Evolutionary conservation across 768 basidiomycete species (phyloP).

Genomic region (Naganishia kalamii): DNA sequence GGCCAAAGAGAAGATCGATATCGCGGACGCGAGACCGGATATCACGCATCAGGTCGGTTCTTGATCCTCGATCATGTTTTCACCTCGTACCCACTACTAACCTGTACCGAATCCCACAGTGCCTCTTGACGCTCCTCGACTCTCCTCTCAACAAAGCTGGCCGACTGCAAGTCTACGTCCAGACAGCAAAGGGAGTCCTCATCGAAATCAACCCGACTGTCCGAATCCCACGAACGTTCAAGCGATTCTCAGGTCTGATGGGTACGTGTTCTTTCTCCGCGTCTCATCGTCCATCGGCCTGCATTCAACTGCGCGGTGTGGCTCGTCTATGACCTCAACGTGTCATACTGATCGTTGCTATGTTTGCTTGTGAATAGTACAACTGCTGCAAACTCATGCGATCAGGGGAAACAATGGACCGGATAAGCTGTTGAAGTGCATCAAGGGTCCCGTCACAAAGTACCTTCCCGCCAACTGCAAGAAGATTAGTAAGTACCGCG

Average conservation of each 20-base stretch:
- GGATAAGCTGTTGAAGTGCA: slow-evolving; percentile 92
- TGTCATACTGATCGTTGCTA: slow-evolving; percentile 8
- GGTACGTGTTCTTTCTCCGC: slow-evolving; percentile 53
- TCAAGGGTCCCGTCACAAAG: slow-evolving; percentile 95
- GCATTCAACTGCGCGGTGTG: not conserved
- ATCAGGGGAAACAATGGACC: slow-evolving; percentile 94
- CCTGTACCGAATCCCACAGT: slow-evolving; percentile 52
- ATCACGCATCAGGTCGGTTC: slow-evolving; percentile 87
- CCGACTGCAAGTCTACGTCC: slow-evolving; percentile 91
- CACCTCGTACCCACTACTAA: not conserved
- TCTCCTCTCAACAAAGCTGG: slow-evolving; percentile 98
- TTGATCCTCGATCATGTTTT: not conserved
- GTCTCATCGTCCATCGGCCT: not conserved
- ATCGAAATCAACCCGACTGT: slow-evolving; percentile 99
- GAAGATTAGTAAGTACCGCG: slow-evolving; percentile 71
- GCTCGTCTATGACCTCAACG: slow-evolving; percentile 21
- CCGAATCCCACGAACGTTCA: slow-evolving; percentile 95
- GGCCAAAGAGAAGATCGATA: slow-evolving; percentile 94
- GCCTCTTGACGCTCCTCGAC: slow-evolving; percentile 88
- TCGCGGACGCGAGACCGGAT: slow-evolving; percentile 97
- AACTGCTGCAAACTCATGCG: slow-evolving; percentile 89
- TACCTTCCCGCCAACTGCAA: slow-evolving; percentile 91
- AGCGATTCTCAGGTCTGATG: slow-evolving; percentile 97
- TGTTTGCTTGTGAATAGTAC: slow-evolving; percentile 56
- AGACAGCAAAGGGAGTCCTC: slow-evolving; percentile 89